A percentile compares a stretch with the other conserved stretches of the same genome.
These are phyloP conservation scores for Furculomyces boomerangus DNA, from an alignment of 371 early-diverging fungal genomes.

Conservation along the genomic window DNA sequence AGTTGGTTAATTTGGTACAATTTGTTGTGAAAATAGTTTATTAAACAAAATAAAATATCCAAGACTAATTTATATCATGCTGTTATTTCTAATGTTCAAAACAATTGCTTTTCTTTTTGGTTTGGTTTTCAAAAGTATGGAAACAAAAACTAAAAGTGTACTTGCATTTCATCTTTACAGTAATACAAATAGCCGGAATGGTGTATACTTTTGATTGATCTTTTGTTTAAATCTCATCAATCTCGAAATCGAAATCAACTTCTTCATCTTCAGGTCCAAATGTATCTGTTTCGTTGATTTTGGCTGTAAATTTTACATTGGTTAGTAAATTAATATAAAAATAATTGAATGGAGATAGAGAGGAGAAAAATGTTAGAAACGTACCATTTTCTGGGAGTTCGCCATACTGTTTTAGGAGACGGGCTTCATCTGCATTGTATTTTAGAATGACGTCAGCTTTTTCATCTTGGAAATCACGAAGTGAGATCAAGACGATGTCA, in stretches of 20 bases:
- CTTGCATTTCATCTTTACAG: too few species aligned
- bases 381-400: conserved; percentile 82
- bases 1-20: too few species aligned
- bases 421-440: conserved; percentile 96
- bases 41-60: too few species aligned
- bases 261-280: conserved; percentile 58
- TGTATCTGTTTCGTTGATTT: conserved; percentile 59
- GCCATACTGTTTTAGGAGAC: conserved; percentile 83
- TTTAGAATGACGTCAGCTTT: conserved; percentile 96
- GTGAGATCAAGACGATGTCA: conserved; percentile 85
- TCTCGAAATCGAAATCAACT: conserved; percentile 82
- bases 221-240: conserved; percentile 13
- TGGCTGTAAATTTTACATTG: conserved; percentile 78
- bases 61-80: too few species aligned
- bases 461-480: conserved; percentile 93
- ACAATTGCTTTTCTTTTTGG: too few species aligned
- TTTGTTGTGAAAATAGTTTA: too few species aligned
- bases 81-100: too few species aligned
- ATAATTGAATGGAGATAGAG: background rate
- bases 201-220: too few species aligned
- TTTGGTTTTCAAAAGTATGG: too few species aligned
- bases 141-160: too few species aligned
- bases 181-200: too few species aligned
- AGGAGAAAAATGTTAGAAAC: conserved; percentile 16
- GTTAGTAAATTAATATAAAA: conserved; percentile 67